Percentiles rank a stretch among this genome's conserved stretches.
These are phyloP conservation scores for Neurospora sp. DNA, from an alignment of 2,329 filamentous ascomycete genomes.

Conservation along the genomic window DNA sequence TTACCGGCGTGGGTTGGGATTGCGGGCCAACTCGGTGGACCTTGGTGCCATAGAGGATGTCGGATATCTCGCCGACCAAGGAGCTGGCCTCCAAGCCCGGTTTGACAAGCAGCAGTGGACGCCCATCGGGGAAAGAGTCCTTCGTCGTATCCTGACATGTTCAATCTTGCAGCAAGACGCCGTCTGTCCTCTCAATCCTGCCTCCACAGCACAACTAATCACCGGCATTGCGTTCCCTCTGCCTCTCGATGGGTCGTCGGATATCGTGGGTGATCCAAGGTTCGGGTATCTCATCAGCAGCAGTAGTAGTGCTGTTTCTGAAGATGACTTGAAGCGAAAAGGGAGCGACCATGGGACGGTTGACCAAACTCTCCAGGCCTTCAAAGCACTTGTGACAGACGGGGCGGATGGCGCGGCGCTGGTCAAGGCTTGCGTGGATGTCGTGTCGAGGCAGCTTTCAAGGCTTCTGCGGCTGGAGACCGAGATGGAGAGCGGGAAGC, in stretches of 20 bases:
- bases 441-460: constrained; percentile 3
- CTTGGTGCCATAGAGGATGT: constrained; percentile 28
- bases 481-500: constrained; percentile 10
- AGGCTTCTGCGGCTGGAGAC: constrained; percentile 11
- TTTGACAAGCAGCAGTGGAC: constrained; percentile 15
- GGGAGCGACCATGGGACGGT: not conserved
- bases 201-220: constrained; percentile 18
- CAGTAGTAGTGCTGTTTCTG: not conserved
- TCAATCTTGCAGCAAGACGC: constrained; percentile 21
- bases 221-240: constrained; percentile 10
- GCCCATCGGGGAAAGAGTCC: constrained; percentile 20
- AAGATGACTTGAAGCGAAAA: not conserved
- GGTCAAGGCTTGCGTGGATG: not conserved
- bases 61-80: constrained; percentile 21
- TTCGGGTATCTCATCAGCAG: constrained; percentile 8
- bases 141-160: constrained; percentile 20
- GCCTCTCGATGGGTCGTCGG: not conserved
- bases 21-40: constrained; percentile 27
- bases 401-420: constrained; percentile 3
- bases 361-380: constrained; percentile 1
- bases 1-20: constrained; percentile 24
- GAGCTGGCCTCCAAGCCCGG: constrained; percentile 2
- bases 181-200: constrained; percentile 5
- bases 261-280: constrained; percentile 3
- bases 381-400: constrained; percentile 2